phyloP scores from a whole-genome alignment of 495 filamentous ascomycete genomes.

The Penicillium silybi region DNA sequence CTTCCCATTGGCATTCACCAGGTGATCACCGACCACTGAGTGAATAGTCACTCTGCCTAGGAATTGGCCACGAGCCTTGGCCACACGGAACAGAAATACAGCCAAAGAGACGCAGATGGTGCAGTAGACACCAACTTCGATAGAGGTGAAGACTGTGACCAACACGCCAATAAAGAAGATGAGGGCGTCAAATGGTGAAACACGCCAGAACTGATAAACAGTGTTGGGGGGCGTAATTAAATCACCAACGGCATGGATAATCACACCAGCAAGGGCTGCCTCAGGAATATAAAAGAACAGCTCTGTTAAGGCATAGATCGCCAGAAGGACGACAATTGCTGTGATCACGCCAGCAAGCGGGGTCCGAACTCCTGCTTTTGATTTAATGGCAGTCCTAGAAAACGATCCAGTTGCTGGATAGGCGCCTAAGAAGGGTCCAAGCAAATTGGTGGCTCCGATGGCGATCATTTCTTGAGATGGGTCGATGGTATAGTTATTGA shows the following conservation, averaged over 20 bases:
- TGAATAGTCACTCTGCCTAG: slow-evolving; percentile 83
- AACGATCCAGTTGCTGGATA: no score
- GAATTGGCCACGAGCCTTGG: slow-evolving; percentile 79
- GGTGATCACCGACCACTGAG: slow-evolving; percentile 76
- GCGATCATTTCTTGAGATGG: no score
- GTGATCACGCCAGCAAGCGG: no score
- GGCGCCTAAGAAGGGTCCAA: no score
- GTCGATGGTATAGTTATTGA: no score
- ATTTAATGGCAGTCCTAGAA: no score
- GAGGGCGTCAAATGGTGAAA: slow-evolving; percentile 79
- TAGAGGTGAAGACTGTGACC: slow-evolving; percentile 77
- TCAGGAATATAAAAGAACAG: slow-evolving; percentile 93
- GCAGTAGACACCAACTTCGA: slow-evolving; percentile 87
- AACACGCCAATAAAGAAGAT: slow-evolving; percentile 94
- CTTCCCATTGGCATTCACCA: slow-evolving; percentile 59
- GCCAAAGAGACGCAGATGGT: slow-evolving; percentile 69
- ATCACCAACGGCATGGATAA: slow-evolving; percentile 49
- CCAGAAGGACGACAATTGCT: no score
- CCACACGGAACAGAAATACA: slow-evolving; percentile 72
- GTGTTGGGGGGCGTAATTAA: slow-evolving; percentile 87
- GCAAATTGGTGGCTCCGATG: no score
- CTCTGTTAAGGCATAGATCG: slow-evolving; percentile 85
- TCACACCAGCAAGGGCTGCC: slow-evolving; percentile 79
- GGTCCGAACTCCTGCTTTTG: no score
- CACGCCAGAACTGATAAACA: slow-evolving; percentile 92